A percentile compares a stretch with the other conserved stretches of the same genome.
Evolutionary conservation across 2,329 filamentous ascomycete species (phyloP).

Genomic region (Aspergillus udagawae): DNA sequence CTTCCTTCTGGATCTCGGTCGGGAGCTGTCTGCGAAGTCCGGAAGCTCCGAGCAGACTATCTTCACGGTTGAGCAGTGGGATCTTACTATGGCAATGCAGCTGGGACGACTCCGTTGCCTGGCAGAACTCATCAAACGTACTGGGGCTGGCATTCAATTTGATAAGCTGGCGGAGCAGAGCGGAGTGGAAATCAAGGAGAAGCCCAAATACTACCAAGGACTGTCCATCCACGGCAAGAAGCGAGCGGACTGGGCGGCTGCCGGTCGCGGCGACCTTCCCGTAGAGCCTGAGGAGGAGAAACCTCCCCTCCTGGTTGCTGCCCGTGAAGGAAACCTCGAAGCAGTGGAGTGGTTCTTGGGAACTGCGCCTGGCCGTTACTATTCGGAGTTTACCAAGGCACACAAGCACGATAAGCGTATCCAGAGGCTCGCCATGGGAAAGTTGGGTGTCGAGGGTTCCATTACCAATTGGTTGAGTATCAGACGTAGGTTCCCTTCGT

Average conservation of each 20-base stretch:
- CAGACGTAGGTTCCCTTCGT: constrained; percentile 45
- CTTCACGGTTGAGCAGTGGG: constrained; percentile 14
- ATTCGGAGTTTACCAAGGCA: constrained; percentile 63
- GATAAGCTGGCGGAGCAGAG: constrained; percentile 62
- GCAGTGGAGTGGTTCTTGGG: constrained; percentile 74
- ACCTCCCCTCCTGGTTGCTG: not conserved
- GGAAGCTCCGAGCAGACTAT: constrained; percentile 4
- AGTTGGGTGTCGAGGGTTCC: constrained; percentile 60
- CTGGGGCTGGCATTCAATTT: constrained; percentile 66
- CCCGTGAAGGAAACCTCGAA: constrained; percentile 51
- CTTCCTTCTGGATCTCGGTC: constrained; percentile 54
- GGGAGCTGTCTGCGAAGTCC: constrained; percentile 13
- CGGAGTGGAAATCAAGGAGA: constrained; percentile 60
- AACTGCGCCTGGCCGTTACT: constrained; percentile 63
- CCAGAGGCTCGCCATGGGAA: constrained; percentile 14
- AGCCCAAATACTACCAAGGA: constrained; percentile 71
- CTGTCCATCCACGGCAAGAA: constrained; percentile 73
- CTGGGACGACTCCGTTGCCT: constrained; percentile 33
- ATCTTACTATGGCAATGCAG: constrained; percentile 41
- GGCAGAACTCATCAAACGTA: constrained; percentile 60
- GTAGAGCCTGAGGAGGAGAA: not conserved
- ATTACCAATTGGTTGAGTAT: constrained; percentile 48
- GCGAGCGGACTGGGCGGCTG: constrained; percentile 67
- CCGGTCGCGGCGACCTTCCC: constrained; percentile 42
- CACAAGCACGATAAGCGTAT: constrained; percentile 57